Base-by-base conservation (phyloP, 2,329 filamentous ascomycete genomes). In the Cladosporium phlei region DNA sequence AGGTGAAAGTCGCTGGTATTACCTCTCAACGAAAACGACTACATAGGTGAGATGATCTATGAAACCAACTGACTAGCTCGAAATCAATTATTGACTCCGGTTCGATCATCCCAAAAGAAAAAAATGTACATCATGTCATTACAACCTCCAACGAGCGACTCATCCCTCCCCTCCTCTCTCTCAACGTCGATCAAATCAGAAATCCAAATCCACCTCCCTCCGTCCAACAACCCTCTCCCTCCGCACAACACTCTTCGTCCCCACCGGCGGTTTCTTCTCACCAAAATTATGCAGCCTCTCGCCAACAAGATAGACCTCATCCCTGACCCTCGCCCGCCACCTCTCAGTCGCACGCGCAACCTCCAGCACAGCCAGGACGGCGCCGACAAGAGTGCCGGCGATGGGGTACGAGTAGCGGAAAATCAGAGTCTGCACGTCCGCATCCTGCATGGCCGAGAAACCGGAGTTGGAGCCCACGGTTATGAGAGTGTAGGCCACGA, bases 261-360 rank as follows among this genome's bases (percentile, higher is more conserved):
- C 61, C 33, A 48, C 52, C 6, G 63, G 63, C 38, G 65, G 62
- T 49, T 53, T 66, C 56, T 57, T 69, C 62, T 85, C 83, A 2
- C 88, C 87, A 68, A 96, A 95, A 66, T 98, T 98, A 69, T 98
- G 94, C 60, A 98, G 69, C 50, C 90, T 74, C 70, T 98, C 91
- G 2, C 93, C 93, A 61, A 97, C 93, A 34, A 98, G 72, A 65
- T 98, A 98, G 0, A 95, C 90, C 68, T 98, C 94, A 65, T 98
- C 94, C 29, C 88, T 76, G 37, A 98, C 88, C 48, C 84, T 80
- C 48, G 82, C 75, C 58, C 86, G 81, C 90, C 91, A 97, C 16
- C 80, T 72, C 37, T 79, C 77, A 42, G 93, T 77, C 43, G 88
- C 77, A 35, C 76, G 68, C 1, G 70, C 60, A 46, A 74, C 20